These are phyloP conservation scores for Eucalyptus cladocalyx DNA, from an alignment of 345 rosid genomes.

Conservation along the genomic window DNA sequence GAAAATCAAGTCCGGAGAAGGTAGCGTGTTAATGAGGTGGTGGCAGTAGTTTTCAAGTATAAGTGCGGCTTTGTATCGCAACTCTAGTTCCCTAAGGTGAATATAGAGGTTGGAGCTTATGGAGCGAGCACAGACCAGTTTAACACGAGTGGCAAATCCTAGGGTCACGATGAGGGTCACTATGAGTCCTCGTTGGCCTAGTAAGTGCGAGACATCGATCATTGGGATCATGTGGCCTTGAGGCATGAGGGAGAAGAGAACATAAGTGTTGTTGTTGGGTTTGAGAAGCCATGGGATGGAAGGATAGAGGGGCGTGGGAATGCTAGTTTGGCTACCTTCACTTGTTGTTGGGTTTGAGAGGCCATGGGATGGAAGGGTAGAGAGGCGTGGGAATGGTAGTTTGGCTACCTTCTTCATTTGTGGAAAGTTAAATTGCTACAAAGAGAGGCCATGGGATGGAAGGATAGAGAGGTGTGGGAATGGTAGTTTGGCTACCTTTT, in stretches of 20 bases:
- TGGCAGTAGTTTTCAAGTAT: conserved; percentile 24
- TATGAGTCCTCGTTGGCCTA: conserved; percentile 12
- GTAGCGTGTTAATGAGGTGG: conserved; percentile 11
- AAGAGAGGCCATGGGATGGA: too few relatives aligned
- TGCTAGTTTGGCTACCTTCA: too few relatives aligned
- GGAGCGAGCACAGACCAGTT: background rate
- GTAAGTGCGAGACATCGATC: conserved; percentile 20
- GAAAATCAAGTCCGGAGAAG: conserved; percentile 1
- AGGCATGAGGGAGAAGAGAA: conserved; percentile 25
- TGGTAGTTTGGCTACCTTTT: too few relatives aligned
- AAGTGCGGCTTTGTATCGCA: conserved; percentile 9
- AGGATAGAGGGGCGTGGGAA: too few relatives aligned
- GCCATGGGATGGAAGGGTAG: too few relatives aligned
- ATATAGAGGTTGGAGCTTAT: conserved; percentile 2
- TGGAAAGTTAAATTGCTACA: too few relatives aligned
- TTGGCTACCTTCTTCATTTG: too few relatives aligned
- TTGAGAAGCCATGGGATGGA: too few relatives aligned
- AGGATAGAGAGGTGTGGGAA: too few relatives aligned
- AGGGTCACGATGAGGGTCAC: conserved; percentile 19
- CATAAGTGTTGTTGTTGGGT: conserved; percentile 1
- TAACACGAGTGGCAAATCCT: conserved; percentile 4
- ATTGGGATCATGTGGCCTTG: conserved; percentile 37
- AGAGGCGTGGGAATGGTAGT: too few relatives aligned
- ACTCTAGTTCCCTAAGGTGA: conserved; percentile 5
- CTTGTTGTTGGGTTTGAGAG: too few relatives aligned